These are phyloP conservation scores for Xylaria sp. DNA, from an alignment of 2,329 filamentous ascomycete species.

Conservation along the genomic window DNA sequence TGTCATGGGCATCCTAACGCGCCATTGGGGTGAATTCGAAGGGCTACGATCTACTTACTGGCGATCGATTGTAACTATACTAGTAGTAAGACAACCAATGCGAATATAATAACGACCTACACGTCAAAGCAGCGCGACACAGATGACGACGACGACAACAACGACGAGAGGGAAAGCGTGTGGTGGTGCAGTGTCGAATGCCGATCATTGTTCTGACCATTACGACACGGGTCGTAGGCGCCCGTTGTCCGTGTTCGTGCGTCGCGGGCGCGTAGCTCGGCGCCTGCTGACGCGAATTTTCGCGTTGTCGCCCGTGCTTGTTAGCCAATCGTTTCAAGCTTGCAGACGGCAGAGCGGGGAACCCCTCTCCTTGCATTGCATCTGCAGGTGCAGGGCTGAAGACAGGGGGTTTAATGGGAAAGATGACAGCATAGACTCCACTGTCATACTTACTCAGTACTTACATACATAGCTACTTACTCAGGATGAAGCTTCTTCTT, in stretches of 20 bases:
- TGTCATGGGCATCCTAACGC: background rate
- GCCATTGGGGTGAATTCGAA: constrained; percentile 15
- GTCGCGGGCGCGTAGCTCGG: constrained; percentile 15
- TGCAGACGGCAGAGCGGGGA: background rate
- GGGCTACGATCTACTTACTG: background rate
- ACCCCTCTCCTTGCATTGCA: constrained; percentile 2
- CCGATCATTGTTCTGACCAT: constrained; percentile 5
- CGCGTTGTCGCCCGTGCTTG: constrained; percentile 5
- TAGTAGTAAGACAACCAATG: constrained; percentile 16
- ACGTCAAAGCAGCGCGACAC: background rate
- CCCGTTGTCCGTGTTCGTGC: background rate
- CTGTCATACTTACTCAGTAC: too few relatives aligned
- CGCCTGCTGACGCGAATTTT: constrained; percentile 22
- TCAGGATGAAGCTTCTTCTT: too few relatives aligned
- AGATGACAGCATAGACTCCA: background rate
- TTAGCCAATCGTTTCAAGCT: constrained; percentile 8
- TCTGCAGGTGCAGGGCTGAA: background rate
- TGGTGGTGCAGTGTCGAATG: too few relatives aligned
- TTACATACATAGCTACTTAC: too few relatives aligned
- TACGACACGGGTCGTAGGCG: constrained; percentile 19
- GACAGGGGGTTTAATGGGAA: background rate
- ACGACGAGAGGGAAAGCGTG: background rate
- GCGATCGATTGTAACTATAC: constrained; percentile 18
- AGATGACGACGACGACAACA: background rate
- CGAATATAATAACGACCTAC: background rate